Conservation (phyloP, 768 basidiomycete species). For the Candolleomyces eurysporus region DNA sequence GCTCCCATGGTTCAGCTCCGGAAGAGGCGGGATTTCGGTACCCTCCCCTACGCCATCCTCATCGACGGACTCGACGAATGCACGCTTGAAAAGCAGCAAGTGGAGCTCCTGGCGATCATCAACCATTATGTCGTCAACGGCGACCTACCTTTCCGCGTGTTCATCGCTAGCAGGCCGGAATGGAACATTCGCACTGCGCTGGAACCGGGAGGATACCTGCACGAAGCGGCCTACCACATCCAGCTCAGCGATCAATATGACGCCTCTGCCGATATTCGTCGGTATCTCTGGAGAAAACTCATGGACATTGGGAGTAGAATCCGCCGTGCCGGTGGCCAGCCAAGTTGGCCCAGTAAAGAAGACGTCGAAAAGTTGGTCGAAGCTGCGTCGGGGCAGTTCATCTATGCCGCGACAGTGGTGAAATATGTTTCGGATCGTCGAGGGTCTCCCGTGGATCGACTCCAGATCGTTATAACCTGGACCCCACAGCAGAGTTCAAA, state of each 20-base stretch:
- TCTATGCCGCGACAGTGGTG: conserved; percentile 11
- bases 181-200: no score
- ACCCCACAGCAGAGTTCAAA: not conserved
- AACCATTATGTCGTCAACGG: not conserved
- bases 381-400: conserved; percentile 10
- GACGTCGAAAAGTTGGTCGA: conserved; percentile 6
- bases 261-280: not conserved
- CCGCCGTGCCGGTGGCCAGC: not conserved
- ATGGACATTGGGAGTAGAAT: not conserved
- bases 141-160: no score
- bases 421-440: conserved; percentile 14
- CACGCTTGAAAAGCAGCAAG: conserved; percentile 3
- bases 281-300: not conserved
- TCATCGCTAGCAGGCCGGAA: no score
- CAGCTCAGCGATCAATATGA: no score
- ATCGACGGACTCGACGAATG: conserved; percentile 16
- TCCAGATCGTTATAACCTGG: not conserved
- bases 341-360: conserved; percentile 11
- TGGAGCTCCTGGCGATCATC: conserved; percentile 8
- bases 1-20: not conserved
- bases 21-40: not conserved
- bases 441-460: not conserved
- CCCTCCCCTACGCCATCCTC: not conserved
- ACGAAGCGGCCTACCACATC: no score
- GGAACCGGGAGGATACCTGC: no score